Percentiles rank a stretch among this genome's conserved stretches.
phyloP scores from a whole-genome alignment of 495 filamentous ascomycete species.

The Aspergillus funiculosus region DNA sequence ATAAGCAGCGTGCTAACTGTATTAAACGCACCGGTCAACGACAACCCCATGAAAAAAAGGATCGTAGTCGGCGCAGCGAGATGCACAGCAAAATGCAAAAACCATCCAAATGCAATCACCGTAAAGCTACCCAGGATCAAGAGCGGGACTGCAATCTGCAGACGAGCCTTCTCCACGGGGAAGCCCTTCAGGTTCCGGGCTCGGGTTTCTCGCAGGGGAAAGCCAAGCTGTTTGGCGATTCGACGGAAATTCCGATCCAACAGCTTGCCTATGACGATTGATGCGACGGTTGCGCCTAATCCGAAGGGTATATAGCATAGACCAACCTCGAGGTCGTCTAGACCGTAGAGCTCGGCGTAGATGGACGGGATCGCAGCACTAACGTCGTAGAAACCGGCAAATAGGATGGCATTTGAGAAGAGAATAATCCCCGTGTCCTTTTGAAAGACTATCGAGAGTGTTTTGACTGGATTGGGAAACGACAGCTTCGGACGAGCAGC shows the following conservation, averaged over 20 bases:
- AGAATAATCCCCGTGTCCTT: constrained; percentile 43
- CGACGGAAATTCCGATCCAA: constrained; percentile 46
- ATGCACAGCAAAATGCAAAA: constrained; percentile 30
- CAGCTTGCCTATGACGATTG: constrained; percentile 83
- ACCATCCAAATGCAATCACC: constrained; percentile 39
- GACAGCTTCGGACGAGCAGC: constrained; percentile 37
- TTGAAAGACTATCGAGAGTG: constrained; percentile 58
- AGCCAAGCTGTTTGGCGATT: constrained; percentile 31
- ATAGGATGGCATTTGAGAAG: constrained; percentile 43
- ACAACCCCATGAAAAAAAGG: constrained; percentile 55
- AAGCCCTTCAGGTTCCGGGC: constrained; percentile 51
- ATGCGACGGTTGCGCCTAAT: constrained; percentile 65
- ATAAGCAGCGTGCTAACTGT: constrained; percentile 56
- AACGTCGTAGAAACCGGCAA: constrained; percentile 35
- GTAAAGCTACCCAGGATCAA: constrained; percentile 34
- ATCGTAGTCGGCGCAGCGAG: constrained; percentile 46
- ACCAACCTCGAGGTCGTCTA: constrained; percentile 47
- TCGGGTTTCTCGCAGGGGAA: constrained; percentile 46
- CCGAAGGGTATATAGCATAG: constrained; percentile 45
- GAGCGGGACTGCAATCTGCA: constrained; percentile 44
- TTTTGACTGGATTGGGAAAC: constrained; percentile 66
- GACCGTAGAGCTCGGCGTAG: constrained; percentile 37
- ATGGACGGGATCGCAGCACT: constrained; percentile 40
- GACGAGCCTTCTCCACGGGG: constrained; percentile 59
- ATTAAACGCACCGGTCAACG: constrained; percentile 52